Base-by-base conservation (phyloP, 2,329 filamentous ascomycete genomes). In the Aureobasidium zeae region DNA sequence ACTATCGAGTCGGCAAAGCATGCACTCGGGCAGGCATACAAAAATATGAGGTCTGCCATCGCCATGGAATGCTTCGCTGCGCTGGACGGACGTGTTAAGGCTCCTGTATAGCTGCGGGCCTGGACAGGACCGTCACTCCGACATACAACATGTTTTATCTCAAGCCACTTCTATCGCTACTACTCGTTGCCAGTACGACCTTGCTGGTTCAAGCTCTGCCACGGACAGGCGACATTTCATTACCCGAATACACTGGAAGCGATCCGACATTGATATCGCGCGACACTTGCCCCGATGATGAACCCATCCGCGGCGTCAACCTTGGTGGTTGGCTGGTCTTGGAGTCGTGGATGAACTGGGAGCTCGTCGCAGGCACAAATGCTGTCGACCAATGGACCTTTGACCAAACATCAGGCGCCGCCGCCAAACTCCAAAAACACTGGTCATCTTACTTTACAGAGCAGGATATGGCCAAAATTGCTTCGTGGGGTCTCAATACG, bases 261-360 rank as follows among this genome's bases (percentile, higher is more conserved):
- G 31, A 31, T 1, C 13, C 10, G 5, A 9, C 17, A 13, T 5
- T 45, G 22, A 34, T 25, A 26, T 2, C 26, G 4, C 31, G 42
- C 12, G 20, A 28, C 9, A 20, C 34, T 2, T 62, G 15, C 64
- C 66, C 54, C 39, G 69, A 68, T 13, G 53, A 54, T 11, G 62
- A 67, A 22, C 71, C 68, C 49, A 65, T 76, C 13, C 60, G 63
- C 29, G 69, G 69, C 25, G 62, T 71, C 17, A 72, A 71, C 38
- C 61, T 72, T 46, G 69, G 69, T n/a, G 69, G 69, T 22, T 72
- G 69, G 69, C 55, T 72, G 12, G 62, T 72, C 9, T 57, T 71
- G 12, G 67, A 69, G 53, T 62, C 63, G 54, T 63, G 54, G 53
- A 61, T 57, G 44, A 38, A 44, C 29, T 44, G 17, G 28, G 17